Evolutionary conservation across 2,329 filamentous ascomycete genomes (phyloP).

Genomic region (Aureobasidium sp.): DNA sequence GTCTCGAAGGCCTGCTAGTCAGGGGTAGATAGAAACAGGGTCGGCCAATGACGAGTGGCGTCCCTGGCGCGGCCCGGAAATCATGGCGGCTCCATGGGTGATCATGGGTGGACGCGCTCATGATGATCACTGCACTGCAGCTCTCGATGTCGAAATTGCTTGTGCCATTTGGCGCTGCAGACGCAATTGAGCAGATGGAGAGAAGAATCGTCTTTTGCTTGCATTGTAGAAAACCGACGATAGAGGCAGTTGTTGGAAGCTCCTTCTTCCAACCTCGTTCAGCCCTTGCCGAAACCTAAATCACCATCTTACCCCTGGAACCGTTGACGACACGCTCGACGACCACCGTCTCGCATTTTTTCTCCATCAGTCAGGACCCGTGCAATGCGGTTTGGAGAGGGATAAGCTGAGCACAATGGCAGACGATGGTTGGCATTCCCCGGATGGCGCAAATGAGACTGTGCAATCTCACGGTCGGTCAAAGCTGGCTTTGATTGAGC

Average conservation of each 20-base stretch:
- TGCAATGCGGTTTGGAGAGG: not conserved
- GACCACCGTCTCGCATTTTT: slow-evolving; percentile 1
- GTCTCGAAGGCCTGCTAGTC: slow-evolving; percentile 5
- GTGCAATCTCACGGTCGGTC: slow-evolving; percentile 11
- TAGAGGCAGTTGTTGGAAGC: not conserved
- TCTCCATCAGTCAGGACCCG: not conserved
- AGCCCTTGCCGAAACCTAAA: slow-evolving; percentile 2
- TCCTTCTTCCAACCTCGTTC: not conserved
- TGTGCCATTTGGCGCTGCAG: slow-evolving; percentile 6
- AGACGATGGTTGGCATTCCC: slow-evolving; percentile 7
- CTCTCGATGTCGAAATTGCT: not conserved
- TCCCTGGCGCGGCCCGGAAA: slow-evolving; percentile 11
- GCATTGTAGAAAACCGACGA: not conserved
- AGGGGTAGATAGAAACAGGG: not conserved
- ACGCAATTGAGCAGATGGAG: not conserved
- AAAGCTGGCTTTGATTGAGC: slow-evolving; percentile 6
- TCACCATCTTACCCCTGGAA: not conserved
- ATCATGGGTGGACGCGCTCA: slow-evolving; percentile 1
- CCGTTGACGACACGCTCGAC: slow-evolving; percentile 10
- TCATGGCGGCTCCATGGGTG: slow-evolving; percentile 3
- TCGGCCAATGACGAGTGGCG: slow-evolving; percentile 3
- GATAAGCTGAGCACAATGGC: slow-evolving; percentile 6
- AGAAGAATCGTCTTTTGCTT: not conserved
- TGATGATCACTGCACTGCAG: not conserved
- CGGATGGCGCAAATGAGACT: slow-evolving; percentile 12